Evolutionary conservation across 139 green algal species (phyloP).

Genomic region (Chlorella sp.): DNA sequence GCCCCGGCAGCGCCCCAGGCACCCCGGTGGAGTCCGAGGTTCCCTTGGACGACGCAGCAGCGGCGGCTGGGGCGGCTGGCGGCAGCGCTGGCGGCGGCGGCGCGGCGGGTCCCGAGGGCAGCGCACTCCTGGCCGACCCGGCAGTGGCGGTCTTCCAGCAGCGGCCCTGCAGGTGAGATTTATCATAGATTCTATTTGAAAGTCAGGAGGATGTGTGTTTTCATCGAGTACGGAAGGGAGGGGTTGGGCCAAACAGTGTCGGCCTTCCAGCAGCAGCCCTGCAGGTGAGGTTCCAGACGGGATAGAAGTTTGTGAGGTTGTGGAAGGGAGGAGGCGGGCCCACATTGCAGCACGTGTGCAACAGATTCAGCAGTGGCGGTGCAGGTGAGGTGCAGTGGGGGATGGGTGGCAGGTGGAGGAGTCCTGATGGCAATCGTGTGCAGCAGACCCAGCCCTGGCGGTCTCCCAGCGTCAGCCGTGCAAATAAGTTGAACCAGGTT

Average conservation of each 20-base stretch:
- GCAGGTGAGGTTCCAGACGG: background rate
- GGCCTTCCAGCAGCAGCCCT: slow-evolving; percentile 17
- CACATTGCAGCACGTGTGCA: background rate
- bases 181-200: too few species aligned
- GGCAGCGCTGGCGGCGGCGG: background rate
- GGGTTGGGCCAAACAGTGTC: too few species aligned
- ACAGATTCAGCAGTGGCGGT: background rate
- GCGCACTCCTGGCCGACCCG: slow-evolving; percentile 11
- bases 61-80: background rate
- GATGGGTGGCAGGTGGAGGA: background rate
- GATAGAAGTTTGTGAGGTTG: background rate
- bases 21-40: slow-evolving; percentile 28
- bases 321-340: background rate
- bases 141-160: background rate
- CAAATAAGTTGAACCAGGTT: too few species aligned
- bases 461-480: too few species aligned
- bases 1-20: slow-evolving; percentile 24
- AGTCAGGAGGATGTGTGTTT: too few species aligned
- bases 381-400: background rate
- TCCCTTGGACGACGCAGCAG: background rate
- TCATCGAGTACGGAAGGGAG: too few species aligned
- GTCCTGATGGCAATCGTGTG: too few species aligned
- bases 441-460: too few species aligned
- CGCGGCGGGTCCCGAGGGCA: background rate
- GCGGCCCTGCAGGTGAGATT: slow-evolving; percentile 24